A percentile compares a stretch with the other conserved stretches of the same genome.
Conservation (phyloP, 163 green algal genomes). For the Scenedesmus sp. region DNA sequence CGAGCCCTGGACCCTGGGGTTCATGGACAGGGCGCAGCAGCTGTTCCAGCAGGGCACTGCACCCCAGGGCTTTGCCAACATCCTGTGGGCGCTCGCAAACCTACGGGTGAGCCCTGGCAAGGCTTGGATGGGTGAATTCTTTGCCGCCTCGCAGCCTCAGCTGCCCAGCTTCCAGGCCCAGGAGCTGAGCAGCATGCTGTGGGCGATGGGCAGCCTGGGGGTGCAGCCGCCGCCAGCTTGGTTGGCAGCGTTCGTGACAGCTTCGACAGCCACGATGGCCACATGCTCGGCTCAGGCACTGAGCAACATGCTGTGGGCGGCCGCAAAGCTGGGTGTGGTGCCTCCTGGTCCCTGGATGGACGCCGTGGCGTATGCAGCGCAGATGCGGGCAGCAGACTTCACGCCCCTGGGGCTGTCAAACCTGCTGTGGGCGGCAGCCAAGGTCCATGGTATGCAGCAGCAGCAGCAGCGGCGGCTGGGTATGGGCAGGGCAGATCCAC, state of each 20-base stretch:
- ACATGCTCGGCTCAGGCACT: slow-evolving; percentile 36
- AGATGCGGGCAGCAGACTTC: slow-evolving; percentile 12
- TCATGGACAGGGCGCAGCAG: slow-evolving; percentile 12
- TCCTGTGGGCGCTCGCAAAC: slow-evolving; percentile 45
- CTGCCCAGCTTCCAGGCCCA: slow-evolving; percentile 48
- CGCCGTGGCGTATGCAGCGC: slow-evolving; percentile 3
- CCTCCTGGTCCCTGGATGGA: slow-evolving; percentile 22
- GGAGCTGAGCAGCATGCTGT: slow-evolving; percentile 57
- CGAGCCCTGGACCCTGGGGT: neutral
- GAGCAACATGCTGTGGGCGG: slow-evolving; percentile 50
- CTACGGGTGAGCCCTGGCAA: neutral
- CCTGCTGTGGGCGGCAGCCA: slow-evolving; percentile 51
- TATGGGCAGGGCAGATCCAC: neutral
- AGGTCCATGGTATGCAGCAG: slow-evolving; percentile 1
- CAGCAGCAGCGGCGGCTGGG: slow-evolving; percentile 42
- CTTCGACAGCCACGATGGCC: slow-evolving; percentile 35
- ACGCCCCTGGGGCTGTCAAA: slow-evolving; percentile 17
- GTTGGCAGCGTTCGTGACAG: neutral
- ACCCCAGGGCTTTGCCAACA: slow-evolving; percentile 54
- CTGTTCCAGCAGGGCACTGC: slow-evolving; percentile 34
- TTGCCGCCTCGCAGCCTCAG: slow-evolving; percentile 13
- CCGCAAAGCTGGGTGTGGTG: slow-evolving; percentile 32
- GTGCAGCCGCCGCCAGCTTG: slow-evolving; percentile 17
- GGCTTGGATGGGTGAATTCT: slow-evolving; percentile 40
- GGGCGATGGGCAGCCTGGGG: slow-evolving; percentile 21